Percentiles rank a stretch among this genome's conserved stretches.
Evolutionary conservation across 306 rosid species (phyloP).

Genomic region (Vigna radiata): DNA sequence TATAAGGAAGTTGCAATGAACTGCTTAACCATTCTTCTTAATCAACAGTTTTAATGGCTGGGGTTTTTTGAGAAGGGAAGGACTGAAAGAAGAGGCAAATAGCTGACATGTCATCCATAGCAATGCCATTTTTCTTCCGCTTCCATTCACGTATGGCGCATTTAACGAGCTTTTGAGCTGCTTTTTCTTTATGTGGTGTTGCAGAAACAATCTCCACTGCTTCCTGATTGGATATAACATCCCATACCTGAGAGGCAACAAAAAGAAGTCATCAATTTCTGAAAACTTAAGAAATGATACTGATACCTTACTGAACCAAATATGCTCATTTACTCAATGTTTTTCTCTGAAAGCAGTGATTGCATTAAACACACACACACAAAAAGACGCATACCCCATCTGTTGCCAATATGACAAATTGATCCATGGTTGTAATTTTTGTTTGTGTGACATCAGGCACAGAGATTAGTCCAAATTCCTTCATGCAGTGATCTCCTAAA

Average conservation of each 20-base stretch:
- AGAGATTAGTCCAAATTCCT: constrained; percentile 77
- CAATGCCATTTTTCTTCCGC: constrained; percentile 69
- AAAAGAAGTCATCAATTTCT: background rate
- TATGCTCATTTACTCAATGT: background rate
- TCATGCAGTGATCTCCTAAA: constrained; percentile 71
- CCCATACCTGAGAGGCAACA: constrained; percentile 64
- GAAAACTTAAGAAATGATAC: background rate
- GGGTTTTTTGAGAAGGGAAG: constrained; percentile 21
- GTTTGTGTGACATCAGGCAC: constrained; percentile 68
- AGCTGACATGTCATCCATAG: constrained; percentile 78
- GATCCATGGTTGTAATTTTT: constrained; percentile 57
- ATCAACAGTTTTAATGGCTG: background rate
- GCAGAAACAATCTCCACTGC: constrained; percentile 67
- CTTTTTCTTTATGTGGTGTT: constrained; percentile 55
- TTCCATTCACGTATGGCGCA: constrained; percentile 72
- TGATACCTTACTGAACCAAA: no score
- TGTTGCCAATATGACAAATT: constrained; percentile 76
- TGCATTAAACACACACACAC: background rate
- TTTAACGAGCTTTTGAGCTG: constrained; percentile 69
- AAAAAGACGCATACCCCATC: constrained; percentile 63
- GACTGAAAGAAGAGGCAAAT: constrained; percentile 71
- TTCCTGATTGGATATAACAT: constrained; percentile 74
- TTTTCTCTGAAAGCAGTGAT: no score
- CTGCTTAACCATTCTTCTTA: background rate
- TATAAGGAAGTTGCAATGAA: background rate